These are phyloP conservation scores for Termitomyces eurrhizus DNA, from an alignment of 768 basidiomycete species.

Conservation along the genomic window DNA sequence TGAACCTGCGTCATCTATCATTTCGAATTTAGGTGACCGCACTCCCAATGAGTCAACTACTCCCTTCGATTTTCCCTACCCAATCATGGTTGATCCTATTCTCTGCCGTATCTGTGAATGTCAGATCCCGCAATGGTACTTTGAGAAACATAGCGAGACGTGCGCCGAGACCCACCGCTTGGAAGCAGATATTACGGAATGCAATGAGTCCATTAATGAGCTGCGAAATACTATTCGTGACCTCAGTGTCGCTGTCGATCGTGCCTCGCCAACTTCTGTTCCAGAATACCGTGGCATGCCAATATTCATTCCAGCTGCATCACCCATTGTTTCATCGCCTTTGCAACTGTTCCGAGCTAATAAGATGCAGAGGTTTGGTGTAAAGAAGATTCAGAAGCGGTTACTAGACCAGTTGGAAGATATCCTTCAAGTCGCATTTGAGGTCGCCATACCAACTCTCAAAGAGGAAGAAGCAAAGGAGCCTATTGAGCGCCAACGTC, in stretches of 20 bases:
- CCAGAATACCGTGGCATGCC: constrained; percentile 89
- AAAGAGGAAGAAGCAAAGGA: constrained; percentile 91
- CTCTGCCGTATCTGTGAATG: constrained; percentile 98
- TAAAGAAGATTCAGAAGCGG: constrained; percentile 78
- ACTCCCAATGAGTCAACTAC: constrained; percentile 45
- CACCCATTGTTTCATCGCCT: constrained; percentile 69
- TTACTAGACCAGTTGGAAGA: constrained; percentile 86
- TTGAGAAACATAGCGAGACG: constrained; percentile 99
- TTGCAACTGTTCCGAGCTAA: constrained; percentile 72
- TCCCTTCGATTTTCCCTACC: constrained; percentile 72
- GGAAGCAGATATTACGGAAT: constrained; percentile 91
- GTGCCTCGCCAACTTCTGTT: constrained; percentile 58
- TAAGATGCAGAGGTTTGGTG: constrained; percentile 75
- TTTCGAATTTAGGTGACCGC: constrained; percentile 31
- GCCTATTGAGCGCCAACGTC: constrained; percentile 87
- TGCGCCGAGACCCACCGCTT: constrained; percentile 94
- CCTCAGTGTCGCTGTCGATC: constrained; percentile 66
- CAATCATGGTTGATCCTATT: constrained; percentile 79
- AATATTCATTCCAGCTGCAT: constrained; percentile 70
- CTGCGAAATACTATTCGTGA: constrained; percentile 84
- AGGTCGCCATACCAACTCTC: constrained; percentile 82
- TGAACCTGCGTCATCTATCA: constrained; percentile 37
- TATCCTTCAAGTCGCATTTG: constrained; percentile 71
- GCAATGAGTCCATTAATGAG: constrained; percentile 90
- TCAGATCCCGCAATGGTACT: constrained; percentile 97